These are phyloP conservation scores for Starmerella scarabaei DNA, from an alignment of 805 yeast species.

Conservation along the genomic window DNA sequence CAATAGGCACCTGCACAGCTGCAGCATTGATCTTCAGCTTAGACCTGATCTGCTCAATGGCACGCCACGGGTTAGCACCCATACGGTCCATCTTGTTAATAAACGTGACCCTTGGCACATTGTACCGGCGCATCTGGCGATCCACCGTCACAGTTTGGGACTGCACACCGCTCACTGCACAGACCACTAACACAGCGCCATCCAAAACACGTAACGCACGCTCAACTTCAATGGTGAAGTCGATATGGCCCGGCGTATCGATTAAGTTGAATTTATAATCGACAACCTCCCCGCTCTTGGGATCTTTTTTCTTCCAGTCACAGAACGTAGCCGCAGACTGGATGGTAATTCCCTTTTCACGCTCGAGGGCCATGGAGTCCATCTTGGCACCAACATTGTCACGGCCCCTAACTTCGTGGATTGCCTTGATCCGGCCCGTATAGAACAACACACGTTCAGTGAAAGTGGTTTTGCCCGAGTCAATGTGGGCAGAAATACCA, in stretches of 20 bases:
- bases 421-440: slow-evolving; percentile 67
- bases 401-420: slow-evolving; percentile 58
- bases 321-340: slow-evolving; percentile 98
- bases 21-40: slow-evolving; percentile 92
- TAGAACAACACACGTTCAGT: slow-evolving; percentile 93
- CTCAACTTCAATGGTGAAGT: slow-evolving; percentile 96
- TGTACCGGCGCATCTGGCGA: slow-evolving; percentile 96
- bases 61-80: slow-evolving; percentile 97
- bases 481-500: slow-evolving; percentile 96
- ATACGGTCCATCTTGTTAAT: slow-evolving; percentile 98
- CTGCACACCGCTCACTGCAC: slow-evolving; percentile 98
- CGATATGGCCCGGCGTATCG: slow-evolving; percentile 98
- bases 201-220: slow-evolving; percentile 95
- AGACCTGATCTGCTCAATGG: slow-evolving; percentile 76
- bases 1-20: slow-evolving; percentile 96
- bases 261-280: slow-evolving; percentile 83
- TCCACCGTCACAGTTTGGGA: slow-evolving; percentile 98
- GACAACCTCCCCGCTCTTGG: slow-evolving; percentile 14
- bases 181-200: slow-evolving; percentile 95
- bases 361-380: slow-evolving; percentile 98
- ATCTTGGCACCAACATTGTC: slow-evolving; percentile 98
- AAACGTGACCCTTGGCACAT: slow-evolving; percentile 91
- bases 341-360: slow-evolving; percentile 97
- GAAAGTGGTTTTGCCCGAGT: slow-evolving; percentile 95
- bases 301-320: slow-evolving; percentile 63